Evolutionary conservation across 176 grass and related monocot species (phyloP), one percentile per base, ranked within the genome.

Genomic region (Avena atlantica): DNA sequence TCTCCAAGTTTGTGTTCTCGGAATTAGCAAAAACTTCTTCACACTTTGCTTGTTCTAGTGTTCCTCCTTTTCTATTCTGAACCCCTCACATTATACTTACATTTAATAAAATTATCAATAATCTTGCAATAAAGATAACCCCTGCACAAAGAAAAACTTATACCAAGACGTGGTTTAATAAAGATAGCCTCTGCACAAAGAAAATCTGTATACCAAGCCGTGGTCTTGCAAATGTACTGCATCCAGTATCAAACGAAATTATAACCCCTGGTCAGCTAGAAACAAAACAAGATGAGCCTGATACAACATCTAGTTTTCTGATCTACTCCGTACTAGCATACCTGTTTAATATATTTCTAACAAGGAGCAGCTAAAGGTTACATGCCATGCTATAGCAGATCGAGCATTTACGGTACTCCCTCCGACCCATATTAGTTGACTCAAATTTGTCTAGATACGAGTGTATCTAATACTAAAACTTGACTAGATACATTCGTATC

Each of bases 191-290:
- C 66, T 78, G 72, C 6, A 12, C 2, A 6, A 45, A 7, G 9
- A 5, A 29, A 24, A 42, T 17, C 31, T 45, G 1, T 31, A 34
- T 23, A 36, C 17, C 20, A 70, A 53, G 11, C 12, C 17, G 51
- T 27, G 4, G 17, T 40, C 77, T 7, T 37, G 2, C 74, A 83
- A 64, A 23, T 44, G 13, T 50, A 44, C 53, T 29, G 29, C 42
- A 71, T 9, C 25, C 7, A n/a, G n/a, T 83, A 61, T 70, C 51
- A 63, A 82, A 34, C n/a, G 53, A 82, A 72, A 24, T 45, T 87
- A 65, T 56, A 87, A 56, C 9, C 1, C 13, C 34, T 36, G 5
- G 13, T 13, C 78, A 84, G 65, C 7, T 59, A 55, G 37, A 84
- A 80, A 45, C 51, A 87, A 59, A 84, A 49, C 23, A 57, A 42